Percentiles rank a stretch among this genome's conserved stretches.
Conservation (phyloP, 2,329 filamentous ascomycete species). For the Cordyceps farinosa region DNA sequence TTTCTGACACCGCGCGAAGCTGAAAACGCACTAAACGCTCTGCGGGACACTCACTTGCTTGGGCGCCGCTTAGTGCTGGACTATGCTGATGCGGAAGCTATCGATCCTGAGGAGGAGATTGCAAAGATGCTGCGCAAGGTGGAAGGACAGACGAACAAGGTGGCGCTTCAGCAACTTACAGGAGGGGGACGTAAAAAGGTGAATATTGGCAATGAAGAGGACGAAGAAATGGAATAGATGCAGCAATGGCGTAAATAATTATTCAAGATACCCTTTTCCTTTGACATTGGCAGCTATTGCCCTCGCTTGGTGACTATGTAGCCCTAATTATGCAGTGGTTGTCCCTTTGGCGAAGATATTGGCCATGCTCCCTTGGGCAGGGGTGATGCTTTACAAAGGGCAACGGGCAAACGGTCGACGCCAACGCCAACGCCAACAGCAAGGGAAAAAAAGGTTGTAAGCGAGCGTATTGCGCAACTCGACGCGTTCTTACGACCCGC, state of each 20-base stretch:
- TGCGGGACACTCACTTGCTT: constrained; percentile 89
- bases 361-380: constrained; percentile 11
- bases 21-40: constrained; percentile 80
- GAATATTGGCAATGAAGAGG: constrained; percentile 71
- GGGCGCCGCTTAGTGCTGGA: constrained; percentile 87
- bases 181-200: constrained; percentile 83
- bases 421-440: neutral
- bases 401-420: neutral
- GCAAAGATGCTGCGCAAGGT: constrained; percentile 97
- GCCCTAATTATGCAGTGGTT: neutral
- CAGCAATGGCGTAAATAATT: constrained; percentile 21
- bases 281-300: neutral
- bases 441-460: neutral
- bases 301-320: neutral
- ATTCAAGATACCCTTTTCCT: constrained; percentile 15
- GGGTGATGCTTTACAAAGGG: constrained; percentile 2
- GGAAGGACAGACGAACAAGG: constrained; percentile 82
- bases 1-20: constrained; percentile 91
- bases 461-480: neutral
- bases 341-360: constrained; percentile 15
- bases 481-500: neutral
- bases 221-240: constrained; percentile 49
- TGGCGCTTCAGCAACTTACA: constrained; percentile 84
- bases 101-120: constrained; percentile 94
- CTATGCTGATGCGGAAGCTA: constrained; percentile 81